Conservation (phyloP, 1,284 basidiomycete species). For the Meira miltonrushii region DNA sequence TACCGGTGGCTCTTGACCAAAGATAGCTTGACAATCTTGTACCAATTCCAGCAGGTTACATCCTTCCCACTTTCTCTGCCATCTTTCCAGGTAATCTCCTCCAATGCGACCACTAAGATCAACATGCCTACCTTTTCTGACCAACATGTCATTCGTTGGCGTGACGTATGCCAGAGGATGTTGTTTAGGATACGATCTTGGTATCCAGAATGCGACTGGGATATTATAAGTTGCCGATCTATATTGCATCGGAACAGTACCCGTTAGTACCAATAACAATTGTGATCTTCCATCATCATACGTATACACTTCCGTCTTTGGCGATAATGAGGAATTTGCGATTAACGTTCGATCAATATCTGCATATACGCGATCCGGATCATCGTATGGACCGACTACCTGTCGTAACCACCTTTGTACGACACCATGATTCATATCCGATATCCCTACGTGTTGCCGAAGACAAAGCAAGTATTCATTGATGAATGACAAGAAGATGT, state of each 20-base stretch:
- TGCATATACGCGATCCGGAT: slow-evolving; percentile 60
- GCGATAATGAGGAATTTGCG: slow-evolving; percentile 65
- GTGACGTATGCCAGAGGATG: slow-evolving; percentile 90
- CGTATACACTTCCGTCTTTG: slow-evolving; percentile 86
- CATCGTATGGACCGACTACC: slow-evolving; percentile 57
- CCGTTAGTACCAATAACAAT: slow-evolving; percentile 80
- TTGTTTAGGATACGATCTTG: slow-evolving; percentile 53
- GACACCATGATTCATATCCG: slow-evolving; percentile 40
- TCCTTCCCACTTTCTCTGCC: slow-evolving; percentile 81
- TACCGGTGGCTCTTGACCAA: slow-evolving; percentile 79
- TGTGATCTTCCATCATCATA: slow-evolving; percentile 91
- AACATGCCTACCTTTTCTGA: slow-evolving; percentile 69
- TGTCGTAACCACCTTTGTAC: slow-evolving; percentile 46
- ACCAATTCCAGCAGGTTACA: slow-evolving; percentile 66
- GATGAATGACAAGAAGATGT: no score
- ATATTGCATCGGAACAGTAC: slow-evolving; percentile 81
- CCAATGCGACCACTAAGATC: slow-evolving; percentile 75
- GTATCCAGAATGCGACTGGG: slow-evolving; percentile 76
- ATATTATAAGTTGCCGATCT: slow-evolving; percentile 81
- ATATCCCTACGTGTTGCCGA: no score
- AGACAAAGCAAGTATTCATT: no score
- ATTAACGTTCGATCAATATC: slow-evolving; percentile 67
- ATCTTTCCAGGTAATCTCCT: slow-evolving; percentile 67
- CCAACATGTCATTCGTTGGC: slow-evolving; percentile 86
- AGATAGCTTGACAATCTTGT: slow-evolving; percentile 70